phyloP scores from a whole-genome alignment of 139 green algal species.

The Volvox africanus region DNA sequence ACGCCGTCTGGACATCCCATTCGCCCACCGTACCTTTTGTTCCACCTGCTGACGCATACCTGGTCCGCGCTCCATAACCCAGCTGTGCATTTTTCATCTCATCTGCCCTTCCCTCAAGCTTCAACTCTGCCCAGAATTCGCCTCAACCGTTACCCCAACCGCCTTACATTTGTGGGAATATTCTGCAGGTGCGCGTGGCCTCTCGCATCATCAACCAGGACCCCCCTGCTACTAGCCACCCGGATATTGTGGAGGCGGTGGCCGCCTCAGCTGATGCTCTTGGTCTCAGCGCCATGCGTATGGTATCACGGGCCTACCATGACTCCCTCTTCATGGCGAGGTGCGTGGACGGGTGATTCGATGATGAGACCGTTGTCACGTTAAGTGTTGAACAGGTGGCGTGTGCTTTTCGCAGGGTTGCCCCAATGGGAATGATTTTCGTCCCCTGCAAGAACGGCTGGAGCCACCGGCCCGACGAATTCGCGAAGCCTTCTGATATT shows the following conservation, averaged over 20 bases:
- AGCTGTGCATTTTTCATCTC: too few species aligned
- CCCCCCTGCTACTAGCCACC: conserved; percentile 81
- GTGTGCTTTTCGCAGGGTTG: conserved; percentile 62
- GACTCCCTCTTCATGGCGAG: conserved; percentile 97
- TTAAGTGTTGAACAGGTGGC: not conserved
- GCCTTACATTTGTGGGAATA: too few species aligned
- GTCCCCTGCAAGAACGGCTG: conserved; percentile 92
- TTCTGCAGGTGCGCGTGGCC: conserved; percentile 41
- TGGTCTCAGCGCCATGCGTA: conserved; percentile 69
- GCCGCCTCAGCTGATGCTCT: conserved; percentile 69
- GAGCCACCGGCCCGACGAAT: conserved; percentile 95
- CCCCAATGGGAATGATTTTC: conserved; percentile 96
- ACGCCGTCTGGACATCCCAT: too few species aligned
- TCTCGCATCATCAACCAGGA: conserved; percentile 88
- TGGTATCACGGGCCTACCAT: conserved; percentile 96
- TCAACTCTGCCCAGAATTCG: too few species aligned
- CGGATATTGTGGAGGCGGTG: conserved; percentile 74
- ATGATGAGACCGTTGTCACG: conserved; percentile 48
- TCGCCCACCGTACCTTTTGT: too few species aligned
- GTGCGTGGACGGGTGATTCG: conserved; percentile 51
- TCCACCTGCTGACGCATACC: too few species aligned
- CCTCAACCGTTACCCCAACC: too few species aligned
- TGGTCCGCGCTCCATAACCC: too few species aligned
- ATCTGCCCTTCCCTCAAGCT: too few species aligned
- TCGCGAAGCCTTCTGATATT: conserved; percentile 74